These are phyloP conservation scores for Russula ochroleuca DNA, from an alignment of 768 basidiomycete species.

Conservation along the genomic window DNA sequence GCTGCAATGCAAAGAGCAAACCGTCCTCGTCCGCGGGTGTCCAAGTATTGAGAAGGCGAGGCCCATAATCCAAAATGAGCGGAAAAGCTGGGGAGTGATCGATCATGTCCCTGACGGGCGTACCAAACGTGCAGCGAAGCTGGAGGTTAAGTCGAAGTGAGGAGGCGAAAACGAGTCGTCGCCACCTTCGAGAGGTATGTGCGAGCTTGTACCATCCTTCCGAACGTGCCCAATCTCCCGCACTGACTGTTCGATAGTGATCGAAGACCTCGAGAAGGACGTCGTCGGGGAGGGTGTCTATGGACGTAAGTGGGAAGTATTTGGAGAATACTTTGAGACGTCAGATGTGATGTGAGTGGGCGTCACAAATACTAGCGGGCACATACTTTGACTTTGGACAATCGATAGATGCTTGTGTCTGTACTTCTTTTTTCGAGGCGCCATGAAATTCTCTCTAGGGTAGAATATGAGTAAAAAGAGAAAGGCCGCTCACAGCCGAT, in stretches of 20 bases:
- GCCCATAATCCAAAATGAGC: conserved; percentile 18
- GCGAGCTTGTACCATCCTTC: conserved; percentile 23
- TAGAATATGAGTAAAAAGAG: no score
- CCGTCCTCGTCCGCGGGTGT: not conserved
- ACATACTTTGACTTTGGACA: not conserved
- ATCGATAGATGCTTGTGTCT: no score
- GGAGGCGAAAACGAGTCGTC: conserved; percentile 19
- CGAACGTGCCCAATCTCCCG: not conserved
- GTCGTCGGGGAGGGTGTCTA: conserved; percentile 16
- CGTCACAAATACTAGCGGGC: no score
- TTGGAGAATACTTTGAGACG: conserved; percentile 7
- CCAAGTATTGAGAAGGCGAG: conserved; percentile 12
- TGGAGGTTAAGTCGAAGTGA: conserved; percentile 15
- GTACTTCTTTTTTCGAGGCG: not conserved
- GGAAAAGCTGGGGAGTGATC: conserved; percentile 5
- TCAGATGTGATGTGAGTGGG: not conserved
- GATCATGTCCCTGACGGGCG: conserved; percentile 8
- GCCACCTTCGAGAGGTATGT: conserved; percentile 12
- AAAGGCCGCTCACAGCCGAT: no score
- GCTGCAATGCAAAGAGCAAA: conserved; percentile 1
- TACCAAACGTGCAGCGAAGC: conserved; percentile 17
- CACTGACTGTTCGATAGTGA: conserved; percentile 3
- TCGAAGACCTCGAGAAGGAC: conserved; percentile 18
- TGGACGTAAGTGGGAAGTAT: conserved; percentile 12
- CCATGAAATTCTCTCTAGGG: not conserved